Base-by-base conservation (phyloP, 768 basidiomycete genomes). In the Lactarius vividus region DNA sequence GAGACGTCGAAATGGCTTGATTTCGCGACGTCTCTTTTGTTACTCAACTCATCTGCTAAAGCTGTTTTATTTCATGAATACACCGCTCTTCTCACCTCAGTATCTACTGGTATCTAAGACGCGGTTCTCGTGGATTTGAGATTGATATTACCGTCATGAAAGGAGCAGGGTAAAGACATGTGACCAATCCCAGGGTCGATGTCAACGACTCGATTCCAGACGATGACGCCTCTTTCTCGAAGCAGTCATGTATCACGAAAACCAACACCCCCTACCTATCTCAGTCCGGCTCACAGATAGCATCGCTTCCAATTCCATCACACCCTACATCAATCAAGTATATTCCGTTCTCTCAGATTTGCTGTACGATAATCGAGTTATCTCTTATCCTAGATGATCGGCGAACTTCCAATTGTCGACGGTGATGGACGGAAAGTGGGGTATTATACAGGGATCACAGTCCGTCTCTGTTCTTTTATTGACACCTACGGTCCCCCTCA, bases 331-430 rank as follows among this genome's bases (percentile, higher is more conserved):
- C 26, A 81, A 82, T 64, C 79, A 83, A 72, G 81, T 78, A 37
- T 11, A 13, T 11, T 13, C 37, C 15, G 35, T 35, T 35, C 35
- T 35, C 35, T 35, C 37, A 39, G 15, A 15, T 39, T 39, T 39
- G 15, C 37, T 39, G 37, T 7, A 15, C n/a, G 23, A 1, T 26
- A 4, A 15, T 8, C 58, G 33, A 35, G 10, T 35, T 10, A 37
- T 13, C 35, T 37, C 15, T 15, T 11, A 56, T n/a, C 26, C 20
- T 55, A 82, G 82, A 76, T 82, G 16, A 64, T 82, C 31, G 75
- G 77, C 23, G 80, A 80, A 64, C 73, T 79, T 3, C 75, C 75
- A 40, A 73, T 82, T 58, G 81, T 80, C 0, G 76, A 75, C 7
- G 81, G 82, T 39, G 80, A 39, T 39, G 37, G 82, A 52, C 77